These are phyloP conservation scores for Fusarium hainanense DNA, from an alignment of 2,329 filamentous ascomycete species.

Conservation along the genomic window DNA sequence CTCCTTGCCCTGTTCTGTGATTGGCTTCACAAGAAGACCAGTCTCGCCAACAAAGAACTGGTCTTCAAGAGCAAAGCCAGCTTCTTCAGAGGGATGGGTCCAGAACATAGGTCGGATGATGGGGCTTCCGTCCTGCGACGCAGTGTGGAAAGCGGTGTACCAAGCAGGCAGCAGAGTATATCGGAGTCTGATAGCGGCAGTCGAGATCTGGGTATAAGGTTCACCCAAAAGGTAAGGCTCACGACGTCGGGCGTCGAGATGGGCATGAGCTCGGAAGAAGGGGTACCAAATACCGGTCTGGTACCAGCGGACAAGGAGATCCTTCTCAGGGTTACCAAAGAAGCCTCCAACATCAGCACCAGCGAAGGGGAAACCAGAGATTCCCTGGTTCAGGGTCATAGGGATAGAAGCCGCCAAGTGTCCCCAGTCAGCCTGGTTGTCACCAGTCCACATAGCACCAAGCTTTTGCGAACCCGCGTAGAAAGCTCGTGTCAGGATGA, in stretches of 20 bases:
- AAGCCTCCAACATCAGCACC: constrained; percentile 98
- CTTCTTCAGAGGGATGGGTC: constrained; percentile 86
- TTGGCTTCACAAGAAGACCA: constrained; percentile 91
- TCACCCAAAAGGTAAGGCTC: constrained; percentile 91
- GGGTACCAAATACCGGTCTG: constrained; percentile 97
- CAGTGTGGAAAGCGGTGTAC: constrained; percentile 97
- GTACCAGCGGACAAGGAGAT: constrained; percentile 94
- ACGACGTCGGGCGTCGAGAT: constrained; percentile 93
- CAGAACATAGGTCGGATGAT: constrained; percentile 95
- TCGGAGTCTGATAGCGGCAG: constrained; percentile 85
- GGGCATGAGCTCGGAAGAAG: constrained; percentile 96
- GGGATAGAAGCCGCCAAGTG: constrained; percentile 90
- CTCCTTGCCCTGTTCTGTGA: constrained; percentile 79
- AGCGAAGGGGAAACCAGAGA: constrained; percentile 92
- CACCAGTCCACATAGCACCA: constrained; percentile 98
- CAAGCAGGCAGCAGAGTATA: constrained; percentile 91
- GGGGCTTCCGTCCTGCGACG: constrained; percentile 82
- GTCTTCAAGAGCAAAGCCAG: constrained; percentile 88
- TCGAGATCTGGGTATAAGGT: constrained; percentile 87
- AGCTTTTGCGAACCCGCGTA: constrained; percentile 90
- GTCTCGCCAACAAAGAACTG: constrained; percentile 92
- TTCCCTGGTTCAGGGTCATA: constrained; percentile 93
- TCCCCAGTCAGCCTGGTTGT: constrained; percentile 94
- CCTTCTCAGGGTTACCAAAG: constrained; percentile 95
- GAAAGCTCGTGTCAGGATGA: constrained; percentile 92